phyloP scores from a whole-genome alignment of 305 asterid species.

The Fraxinus greggii region DNA sequence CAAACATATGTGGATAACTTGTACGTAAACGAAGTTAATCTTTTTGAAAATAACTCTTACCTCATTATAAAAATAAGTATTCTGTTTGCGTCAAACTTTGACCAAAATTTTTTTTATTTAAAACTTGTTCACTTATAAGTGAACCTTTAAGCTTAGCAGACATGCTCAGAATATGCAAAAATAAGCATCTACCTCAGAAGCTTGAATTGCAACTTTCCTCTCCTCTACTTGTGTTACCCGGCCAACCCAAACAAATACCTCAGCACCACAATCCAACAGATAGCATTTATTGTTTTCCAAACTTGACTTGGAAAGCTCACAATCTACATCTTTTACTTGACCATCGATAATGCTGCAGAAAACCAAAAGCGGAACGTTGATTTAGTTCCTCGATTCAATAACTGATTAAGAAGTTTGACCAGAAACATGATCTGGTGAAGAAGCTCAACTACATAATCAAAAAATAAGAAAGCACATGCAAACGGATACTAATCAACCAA shows the following conservation, averaged over 20 bases:
- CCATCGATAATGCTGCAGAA: slow-evolving; percentile 71
- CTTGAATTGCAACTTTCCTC: slow-evolving; percentile 81
- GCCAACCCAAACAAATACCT: slow-evolving; percentile 95
- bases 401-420: slow-evolving; percentile 16
- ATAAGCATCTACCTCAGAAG: slow-evolving; percentile 66
- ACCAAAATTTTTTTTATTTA: neutral
- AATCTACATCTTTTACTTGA: slow-evolving; percentile 63
- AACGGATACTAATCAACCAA: neutral
- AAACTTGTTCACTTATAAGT: neutral
- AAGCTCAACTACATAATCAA: neutral
- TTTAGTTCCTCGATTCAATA: slow-evolving; percentile 21
- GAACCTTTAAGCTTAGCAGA: neutral
- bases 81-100: neutral
- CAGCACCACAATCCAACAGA: slow-evolving; percentile 90
- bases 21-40: neutral
- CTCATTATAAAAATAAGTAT: neutral
- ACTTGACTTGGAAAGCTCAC: slow-evolving; percentile 76
- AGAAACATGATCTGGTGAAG: neutral
- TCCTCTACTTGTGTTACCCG: slow-evolving; percentile 97
- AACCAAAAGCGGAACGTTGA: slow-evolving; percentile 6
- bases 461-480: slow-evolving; percentile 11
- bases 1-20: neutral
- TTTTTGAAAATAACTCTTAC: neutral
- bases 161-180: slow-evolving; percentile 16
- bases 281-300: slow-evolving; percentile 89